Evolutionary conservation across 306 rosid genomes (phyloP).

Genomic region (Vigna angularis): DNA sequence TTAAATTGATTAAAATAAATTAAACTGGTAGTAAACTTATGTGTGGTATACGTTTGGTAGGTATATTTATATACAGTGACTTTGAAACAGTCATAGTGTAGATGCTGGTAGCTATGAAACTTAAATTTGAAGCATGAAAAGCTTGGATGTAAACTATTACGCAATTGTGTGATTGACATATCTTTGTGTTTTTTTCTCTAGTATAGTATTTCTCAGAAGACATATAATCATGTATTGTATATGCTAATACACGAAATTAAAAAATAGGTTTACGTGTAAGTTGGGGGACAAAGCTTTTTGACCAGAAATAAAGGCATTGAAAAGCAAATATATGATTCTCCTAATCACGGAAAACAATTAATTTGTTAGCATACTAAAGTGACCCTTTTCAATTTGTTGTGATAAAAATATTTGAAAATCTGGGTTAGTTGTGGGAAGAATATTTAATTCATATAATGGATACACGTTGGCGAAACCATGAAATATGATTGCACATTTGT

Average conservation of each 20-base stretch:
- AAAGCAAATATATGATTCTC: slow-evolving; percentile 47
- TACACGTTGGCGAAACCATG: slow-evolving; percentile 26
- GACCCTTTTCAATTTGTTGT: slow-evolving; percentile 25
- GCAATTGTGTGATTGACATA: slow-evolving; percentile 11
- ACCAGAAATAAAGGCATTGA: slow-evolving; percentile 49
- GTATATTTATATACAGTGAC: slow-evolving; percentile 17
- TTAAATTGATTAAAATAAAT: slow-evolving; percentile 30
- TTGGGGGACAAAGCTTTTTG: slow-evolving; percentile 50
- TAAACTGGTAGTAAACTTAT: neutral
- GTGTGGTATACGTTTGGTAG: slow-evolving; percentile 31
- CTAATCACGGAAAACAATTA: slow-evolving; percentile 47
- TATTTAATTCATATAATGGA: slow-evolving; percentile 32
- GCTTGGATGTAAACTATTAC: slow-evolving; percentile 34
- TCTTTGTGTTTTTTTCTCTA: neutral
- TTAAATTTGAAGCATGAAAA: slow-evolving; percentile 33
- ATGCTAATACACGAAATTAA: neutral
- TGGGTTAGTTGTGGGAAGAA: slow-evolving; percentile 35
- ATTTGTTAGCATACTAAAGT: slow-evolving; percentile 34
- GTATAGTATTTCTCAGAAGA: neutral
- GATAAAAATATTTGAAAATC: slow-evolving; percentile 37
- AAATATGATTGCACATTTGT: slow-evolving; percentile 19
- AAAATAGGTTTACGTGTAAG: slow-evolving; percentile 37
- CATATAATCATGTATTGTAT: neutral
- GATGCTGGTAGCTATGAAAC: slow-evolving; percentile 28
- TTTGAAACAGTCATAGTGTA: slow-evolving; percentile 40